phyloP scores from a whole-genome alignment of 805 yeast species.

The Candida chilensis region DNA sequence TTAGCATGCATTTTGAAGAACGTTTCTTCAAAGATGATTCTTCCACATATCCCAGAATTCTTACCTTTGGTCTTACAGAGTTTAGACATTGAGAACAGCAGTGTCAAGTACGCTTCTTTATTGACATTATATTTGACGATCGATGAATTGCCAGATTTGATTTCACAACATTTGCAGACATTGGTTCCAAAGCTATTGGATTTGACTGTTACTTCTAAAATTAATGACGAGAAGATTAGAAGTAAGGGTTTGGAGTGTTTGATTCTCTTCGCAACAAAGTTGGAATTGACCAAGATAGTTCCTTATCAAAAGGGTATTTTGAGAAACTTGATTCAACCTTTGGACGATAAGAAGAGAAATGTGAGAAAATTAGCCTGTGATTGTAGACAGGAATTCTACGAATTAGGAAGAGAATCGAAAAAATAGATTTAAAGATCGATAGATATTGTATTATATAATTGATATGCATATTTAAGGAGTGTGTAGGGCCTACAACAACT shows the following conservation, averaged over 20 bases:
- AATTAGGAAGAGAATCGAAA: slow-evolving; percentile 14
- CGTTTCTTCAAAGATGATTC: slow-evolving; percentile 51
- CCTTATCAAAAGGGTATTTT: slow-evolving; percentile 46
- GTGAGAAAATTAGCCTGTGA: slow-evolving; percentile 74
- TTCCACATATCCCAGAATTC: slow-evolving; percentile 53
- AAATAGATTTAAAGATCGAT: slow-evolving; percentile 6
- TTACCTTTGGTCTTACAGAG: slow-evolving; percentile 70
- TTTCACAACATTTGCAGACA: slow-evolving; percentile 44
- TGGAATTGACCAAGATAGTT: slow-evolving; percentile 29
- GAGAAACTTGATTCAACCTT: slow-evolving; percentile 31
- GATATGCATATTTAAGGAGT: too few species aligned
- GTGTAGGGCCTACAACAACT: too few species aligned
- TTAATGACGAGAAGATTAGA: slow-evolving; percentile 43
- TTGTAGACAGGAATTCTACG: slow-evolving; percentile 70
- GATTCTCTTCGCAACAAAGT: slow-evolving; percentile 27
- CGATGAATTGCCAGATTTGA: slow-evolving; percentile 42
- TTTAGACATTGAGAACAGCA: slow-evolving; percentile 32
- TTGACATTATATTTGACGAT: slow-evolving; percentile 46
- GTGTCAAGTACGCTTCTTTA: slow-evolving; percentile 52
- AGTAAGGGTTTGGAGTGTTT: slow-evolving; percentile 50
- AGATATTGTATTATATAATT: slow-evolving; percentile 2
- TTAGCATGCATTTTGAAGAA: slow-evolving; percentile 60
- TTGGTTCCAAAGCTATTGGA: slow-evolving; percentile 47
- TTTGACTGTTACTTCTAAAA: slow-evolving; percentile 9
- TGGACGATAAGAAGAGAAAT: slow-evolving; percentile 68